Percentiles rank a stretch among this genome's conserved stretches.
phyloP scores from a whole-genome alignment of 1,139 yeast genomes.

The Geotrichum macrosporum region DNA sequence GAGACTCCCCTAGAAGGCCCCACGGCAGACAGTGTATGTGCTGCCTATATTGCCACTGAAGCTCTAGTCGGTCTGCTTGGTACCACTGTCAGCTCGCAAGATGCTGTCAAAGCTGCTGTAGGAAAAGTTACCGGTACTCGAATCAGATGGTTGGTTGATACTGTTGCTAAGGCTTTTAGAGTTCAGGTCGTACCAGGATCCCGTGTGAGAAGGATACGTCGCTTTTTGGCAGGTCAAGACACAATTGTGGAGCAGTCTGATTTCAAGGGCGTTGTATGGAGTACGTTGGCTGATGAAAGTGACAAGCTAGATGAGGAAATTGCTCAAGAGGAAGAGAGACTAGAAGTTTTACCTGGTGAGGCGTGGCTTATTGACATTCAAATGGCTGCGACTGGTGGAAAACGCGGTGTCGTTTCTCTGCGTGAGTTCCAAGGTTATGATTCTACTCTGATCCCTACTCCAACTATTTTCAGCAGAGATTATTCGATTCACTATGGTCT shows the following conservation, averaged over 20 bases:
- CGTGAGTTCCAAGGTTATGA: slow-evolving; percentile 34
- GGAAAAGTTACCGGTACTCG: slow-evolving; percentile 55
- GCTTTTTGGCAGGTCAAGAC: slow-evolving; percentile 94
- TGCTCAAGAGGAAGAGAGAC: slow-evolving; percentile 24
- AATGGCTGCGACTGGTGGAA: slow-evolving; percentile 59
- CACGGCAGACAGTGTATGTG: slow-evolving; percentile 85
- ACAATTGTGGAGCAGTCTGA: slow-evolving; percentile 89
- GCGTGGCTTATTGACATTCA: slow-evolving; percentile 79
- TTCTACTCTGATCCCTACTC: slow-evolving; percentile 36
- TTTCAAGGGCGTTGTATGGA: slow-evolving; percentile 90
- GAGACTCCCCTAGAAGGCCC: slow-evolving; percentile 76
- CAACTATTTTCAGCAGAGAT: slow-evolving; percentile 80
- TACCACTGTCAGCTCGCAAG: slow-evolving; percentile 65
- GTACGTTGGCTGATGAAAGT: slow-evolving; percentile 73
- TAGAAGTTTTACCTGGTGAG: slow-evolving; percentile 57
- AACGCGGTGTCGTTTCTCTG: slow-evolving; percentile 31
- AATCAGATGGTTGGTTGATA: slow-evolving; percentile 72
- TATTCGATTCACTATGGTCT: slow-evolving; percentile 73
- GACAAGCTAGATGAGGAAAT: slow-evolving; percentile 41
- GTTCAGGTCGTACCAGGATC: slow-evolving; percentile 90
- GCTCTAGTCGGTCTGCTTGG: slow-evolving; percentile 73
- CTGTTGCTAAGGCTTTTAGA: slow-evolving; percentile 72
- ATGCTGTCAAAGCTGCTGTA: slow-evolving; percentile 48
- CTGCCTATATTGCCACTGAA: slow-evolving; percentile 83
- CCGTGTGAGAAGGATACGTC: slow-evolving; percentile 81